Base-by-base conservation (phyloP, 176 grass and related monocot species). In the Chloris gayana region DNA sequence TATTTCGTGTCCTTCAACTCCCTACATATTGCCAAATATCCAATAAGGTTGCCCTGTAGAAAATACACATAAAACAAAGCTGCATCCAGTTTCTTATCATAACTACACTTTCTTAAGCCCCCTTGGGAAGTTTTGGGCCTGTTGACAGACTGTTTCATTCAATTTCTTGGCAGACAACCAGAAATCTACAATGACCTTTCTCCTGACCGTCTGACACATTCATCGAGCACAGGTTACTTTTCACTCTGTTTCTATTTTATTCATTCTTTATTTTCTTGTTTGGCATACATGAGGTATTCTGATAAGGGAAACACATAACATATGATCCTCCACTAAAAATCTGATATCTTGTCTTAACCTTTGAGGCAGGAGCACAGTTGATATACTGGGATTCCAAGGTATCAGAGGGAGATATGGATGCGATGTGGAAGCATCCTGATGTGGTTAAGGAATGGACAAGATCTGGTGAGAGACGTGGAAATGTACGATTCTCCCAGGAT, bases 351-450 rank as follows among this genome's bases (percentile, higher is more conserved):
- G 11, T 35, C 73, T 56, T 53, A 72, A 77, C 75, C 22, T 80
- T 75, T 76, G 88, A 69, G 32, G 80, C 77, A 93, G 96, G 85
- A 64, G 64, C 89, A 67, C 86, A 87, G 70, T 83, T 91, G 78
- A 80, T 83, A 73, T 93, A 81, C 79, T 98, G 96, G 92, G 96
- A 98, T 86, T 86, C 75, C 38, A 93, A 91, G 88, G 92, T 93
- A 59, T 91, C 92, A 47, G 70, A 82, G 42, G 75, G 65, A 78
- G 92, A 95, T 82, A 91, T 98, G 90, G 92, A 85, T 74, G 86
- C 81, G 61, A 85, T 98, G 76, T 98, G 95, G 95, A 93, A 81
- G 62, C 79, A 93, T 68, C 83, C 86, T 78, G 88, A 98, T 33
- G 92, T 98, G 61, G 34, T 84, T 26, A 98, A 86, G 41, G 95